Base-by-base conservation (phyloP, 2,329 filamentous ascomycete species). In the Monascus ruber region DNA sequence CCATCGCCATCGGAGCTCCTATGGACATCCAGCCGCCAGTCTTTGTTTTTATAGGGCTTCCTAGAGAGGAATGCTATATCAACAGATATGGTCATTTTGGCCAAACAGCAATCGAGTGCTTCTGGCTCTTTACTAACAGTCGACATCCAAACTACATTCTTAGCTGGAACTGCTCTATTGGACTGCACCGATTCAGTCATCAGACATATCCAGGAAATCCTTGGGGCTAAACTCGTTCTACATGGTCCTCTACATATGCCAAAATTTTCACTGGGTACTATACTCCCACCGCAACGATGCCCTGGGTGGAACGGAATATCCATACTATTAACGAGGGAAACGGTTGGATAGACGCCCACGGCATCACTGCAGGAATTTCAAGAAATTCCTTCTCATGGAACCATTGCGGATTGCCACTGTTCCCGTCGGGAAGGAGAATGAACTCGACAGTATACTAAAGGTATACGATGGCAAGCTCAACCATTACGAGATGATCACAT, bases 181-280 rank as follows among this genome's bases (percentile, higher is more conserved):
- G 17, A 17, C 17, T 17, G 17, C 17, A 17, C 17, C 17, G 17
- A 17, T 17, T 17, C 17, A 17, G 17, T 17, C 17, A 17, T 17
- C 17, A 17, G 17, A 17, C 17, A 17, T 17, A 3, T 17, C 17
- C 17, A 17, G 17, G 17, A 17, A 17, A 17, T 17, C 17, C 17
- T 17, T 17, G 17, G 17, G 17, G 17, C 17, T 3, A 17, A 44
- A 47, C 26, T 43, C 39, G n/a, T 38, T 53, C 24, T 54, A 51
- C 39, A 49, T 57, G 24, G 41, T 47, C 17, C 50, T 59, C 8
- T 54, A 41, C 31, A 44, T 53, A 8, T 48, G 49, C 4, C 41
- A 47, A 2, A 46, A 58, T 31, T 56, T 55, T 40, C 51, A 58
- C 42, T 58, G 55, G 55, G 54, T 38, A 2, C 47, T 49, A 6